These are phyloP conservation scores for Alternaria conjuncta DNA, from an alignment of 2,329 filamentous ascomycete species.

Conservation along the genomic window DNA sequence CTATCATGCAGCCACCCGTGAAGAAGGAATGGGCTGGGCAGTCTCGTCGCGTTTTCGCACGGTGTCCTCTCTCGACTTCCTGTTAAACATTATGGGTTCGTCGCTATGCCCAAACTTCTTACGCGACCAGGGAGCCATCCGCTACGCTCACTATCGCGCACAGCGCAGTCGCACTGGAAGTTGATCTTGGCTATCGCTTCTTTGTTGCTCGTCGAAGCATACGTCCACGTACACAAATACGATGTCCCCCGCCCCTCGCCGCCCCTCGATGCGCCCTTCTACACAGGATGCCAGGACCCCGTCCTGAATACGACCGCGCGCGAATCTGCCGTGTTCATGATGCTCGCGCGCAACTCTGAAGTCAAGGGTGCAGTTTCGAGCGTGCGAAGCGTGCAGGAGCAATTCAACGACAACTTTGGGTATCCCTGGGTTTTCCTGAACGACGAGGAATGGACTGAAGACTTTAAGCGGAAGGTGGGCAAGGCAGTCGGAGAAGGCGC, in stretches of 20 bases:
- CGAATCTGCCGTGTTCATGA: slow-evolving; percentile 87
- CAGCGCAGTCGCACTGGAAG: slow-evolving; percentile 12
- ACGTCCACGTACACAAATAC: slow-evolving; percentile 12
- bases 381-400: slow-evolving; percentile 69
- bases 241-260: slow-evolving; percentile 6
- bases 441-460: slow-evolving; percentile 84
- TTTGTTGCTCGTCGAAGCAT: slow-evolving; percentile 14
- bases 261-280: slow-evolving; percentile 19
- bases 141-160: background rate
- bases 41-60: background rate
- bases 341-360: slow-evolving; percentile 89
- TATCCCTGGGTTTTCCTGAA: slow-evolving; percentile 99
- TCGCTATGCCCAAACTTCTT: background rate
- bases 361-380: slow-evolving; percentile 78
- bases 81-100: background rate
- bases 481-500: slow-evolving; percentile 85
- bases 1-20: background rate
- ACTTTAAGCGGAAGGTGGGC: slow-evolving; percentile 81
- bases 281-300: slow-evolving; percentile 16
- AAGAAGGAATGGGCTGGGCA: background rate
- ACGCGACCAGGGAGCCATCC: background rate
- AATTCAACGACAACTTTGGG: slow-evolving; percentile 97
- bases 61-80: background rate
- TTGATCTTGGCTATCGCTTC: background rate
- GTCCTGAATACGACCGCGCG: slow-evolving; percentile 57